These are phyloP conservation scores for Pseudocercospora crystallina DNA, from an alignment of 2,329 filamentous ascomycete genomes.

Conservation along the genomic window DNA sequence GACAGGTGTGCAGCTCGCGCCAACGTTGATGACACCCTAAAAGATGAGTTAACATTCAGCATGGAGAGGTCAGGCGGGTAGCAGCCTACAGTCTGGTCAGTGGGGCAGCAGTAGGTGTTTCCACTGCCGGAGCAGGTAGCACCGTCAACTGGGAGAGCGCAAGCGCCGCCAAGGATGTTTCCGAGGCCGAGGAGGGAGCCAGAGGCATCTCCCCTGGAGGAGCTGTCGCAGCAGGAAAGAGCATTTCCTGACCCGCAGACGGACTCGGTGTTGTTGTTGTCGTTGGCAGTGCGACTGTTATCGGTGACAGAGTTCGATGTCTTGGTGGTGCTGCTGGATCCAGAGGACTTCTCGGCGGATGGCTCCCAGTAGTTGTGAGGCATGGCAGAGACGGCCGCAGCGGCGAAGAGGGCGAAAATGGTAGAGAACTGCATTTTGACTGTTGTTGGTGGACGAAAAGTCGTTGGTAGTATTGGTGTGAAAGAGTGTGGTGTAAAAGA, in stretches of 20 bases:
- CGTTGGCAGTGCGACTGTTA: too few species aligned
- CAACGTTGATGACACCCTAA: constrained; percentile 7
- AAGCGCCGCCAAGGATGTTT: constrained; percentile 17
- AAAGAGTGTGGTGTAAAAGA: constrained; percentile 10
- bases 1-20: constrained; percentile 5
- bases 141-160: constrained; percentile 9
- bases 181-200: neutral
- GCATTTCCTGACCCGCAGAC: constrained; percentile 6
- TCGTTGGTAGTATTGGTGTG: constrained; percentile 9
- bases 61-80: neutral
- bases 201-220: neutral
- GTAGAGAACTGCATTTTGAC: constrained; percentile 23
- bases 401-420: constrained; percentile 20
- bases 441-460: constrained; percentile 13
- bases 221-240: constrained; percentile 19
- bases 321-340: neutral
- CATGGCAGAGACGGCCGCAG: constrained; percentile 14
- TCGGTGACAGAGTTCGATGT: too few species aligned
- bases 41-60: neutral
- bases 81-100: constrained; percentile 12
- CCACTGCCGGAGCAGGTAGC: constrained; percentile 2
- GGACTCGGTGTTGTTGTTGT: too few species aligned
- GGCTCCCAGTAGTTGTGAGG: neutral
- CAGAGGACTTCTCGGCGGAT: too few species aligned
- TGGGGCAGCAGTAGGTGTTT: constrained; percentile 23